Conservation (phyloP, 2,329 filamentous ascomycete species). For the Graphilbum sp. region DNA sequence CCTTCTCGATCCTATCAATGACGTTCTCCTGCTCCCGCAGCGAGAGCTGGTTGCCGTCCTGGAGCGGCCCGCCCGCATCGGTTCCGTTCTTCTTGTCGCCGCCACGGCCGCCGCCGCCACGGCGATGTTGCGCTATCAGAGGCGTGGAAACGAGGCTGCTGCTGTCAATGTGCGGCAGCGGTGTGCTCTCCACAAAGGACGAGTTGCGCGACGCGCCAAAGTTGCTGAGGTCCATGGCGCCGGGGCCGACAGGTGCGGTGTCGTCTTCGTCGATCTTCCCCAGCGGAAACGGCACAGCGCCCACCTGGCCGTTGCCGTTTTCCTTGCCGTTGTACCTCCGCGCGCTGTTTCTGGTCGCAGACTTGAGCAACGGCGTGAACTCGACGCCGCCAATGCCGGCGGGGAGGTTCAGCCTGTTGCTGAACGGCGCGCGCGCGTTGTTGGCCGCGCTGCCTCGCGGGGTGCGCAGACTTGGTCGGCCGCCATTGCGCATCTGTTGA, state of each 20-base stretch:
- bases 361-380: constrained; percentile 89
- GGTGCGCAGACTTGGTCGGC: constrained; percentile 47
- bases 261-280: constrained; percentile 53
- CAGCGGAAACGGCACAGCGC: constrained; percentile 51
- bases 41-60: constrained; percentile 80
- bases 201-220: constrained; percentile 50
- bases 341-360: constrained; percentile 54
- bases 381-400: constrained; percentile 52
- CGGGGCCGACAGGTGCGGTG: constrained; percentile 40
- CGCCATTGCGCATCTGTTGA: constrained; percentile 55
- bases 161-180: constrained; percentile 56
- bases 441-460: constrained; percentile 38
- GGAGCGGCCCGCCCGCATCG: constrained; percentile 33
- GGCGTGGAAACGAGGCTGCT: constrained; percentile 79
- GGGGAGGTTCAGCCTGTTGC: constrained; percentile 56
- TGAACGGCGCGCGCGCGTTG: constrained; percentile 43
- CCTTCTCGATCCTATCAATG: constrained; percentile 92
- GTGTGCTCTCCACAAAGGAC: constrained; percentile 52
- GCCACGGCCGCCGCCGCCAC: too few species aligned
- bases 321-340: constrained; percentile 43
- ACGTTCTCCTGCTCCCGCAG: constrained; percentile 89
- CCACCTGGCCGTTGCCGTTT: constrained; percentile 28
- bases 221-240: constrained; percentile 52
- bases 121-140: constrained; percentile 43
- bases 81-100: constrained; percentile 16